These are phyloP conservation scores for Chlorella sp. DNA, from an alignment of 139 green algal genomes.

Conservation along the genomic window DNA sequence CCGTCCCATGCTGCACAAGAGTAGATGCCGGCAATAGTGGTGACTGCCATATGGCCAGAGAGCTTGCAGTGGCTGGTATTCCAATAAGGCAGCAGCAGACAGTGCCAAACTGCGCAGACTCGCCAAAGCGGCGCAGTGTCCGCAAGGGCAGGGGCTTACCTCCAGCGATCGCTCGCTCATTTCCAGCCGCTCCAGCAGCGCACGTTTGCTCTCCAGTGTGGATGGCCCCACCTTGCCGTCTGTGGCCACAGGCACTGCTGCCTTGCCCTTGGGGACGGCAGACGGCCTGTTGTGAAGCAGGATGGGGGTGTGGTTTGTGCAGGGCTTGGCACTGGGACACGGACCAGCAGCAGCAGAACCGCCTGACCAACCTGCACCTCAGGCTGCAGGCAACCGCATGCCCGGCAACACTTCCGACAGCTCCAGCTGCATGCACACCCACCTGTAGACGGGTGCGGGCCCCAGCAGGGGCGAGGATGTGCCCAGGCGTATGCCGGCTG, in stretches of 20 bases:
- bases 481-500: neutral
- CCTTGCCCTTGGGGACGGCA: constrained; percentile 33
- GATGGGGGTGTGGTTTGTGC: no score
- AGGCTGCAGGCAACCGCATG: no score
- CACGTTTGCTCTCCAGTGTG: constrained; percentile 29
- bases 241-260: neutral
- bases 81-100: neutral
- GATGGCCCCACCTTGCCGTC: constrained; percentile 47
- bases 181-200: constrained; percentile 45
- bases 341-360: no score
- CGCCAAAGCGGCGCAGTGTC: no score
- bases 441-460: neutral
- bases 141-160: neutral
- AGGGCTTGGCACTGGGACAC: no score
- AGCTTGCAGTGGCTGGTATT: no score
- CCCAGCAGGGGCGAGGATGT: neutral
- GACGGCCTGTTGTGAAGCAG: constrained; percentile 32
- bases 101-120: no score
- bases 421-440: no score
- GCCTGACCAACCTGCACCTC: neutral
- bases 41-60: no score
- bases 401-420: no score
- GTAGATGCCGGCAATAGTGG: no score
- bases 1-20: constrained; percentile 65
- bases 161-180: constrained; percentile 41